phyloP scores from a whole-genome alignment of 495 filamentous ascomycete genomes.

The Daldinia decipiens region DNA sequence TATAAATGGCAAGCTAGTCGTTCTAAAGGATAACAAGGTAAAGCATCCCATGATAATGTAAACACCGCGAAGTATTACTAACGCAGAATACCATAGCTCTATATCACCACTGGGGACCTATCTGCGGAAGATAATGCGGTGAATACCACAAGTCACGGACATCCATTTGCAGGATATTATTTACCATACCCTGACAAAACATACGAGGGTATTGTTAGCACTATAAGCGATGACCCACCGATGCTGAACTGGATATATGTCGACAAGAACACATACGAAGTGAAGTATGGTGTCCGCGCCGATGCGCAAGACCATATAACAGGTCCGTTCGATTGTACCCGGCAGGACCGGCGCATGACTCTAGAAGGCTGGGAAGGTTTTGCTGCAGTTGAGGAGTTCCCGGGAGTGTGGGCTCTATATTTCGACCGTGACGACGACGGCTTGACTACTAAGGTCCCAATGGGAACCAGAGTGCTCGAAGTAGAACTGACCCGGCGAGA shows the following conservation, averaged over 20 bases:
- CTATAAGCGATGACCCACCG: constrained; percentile 66
- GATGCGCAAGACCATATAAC: constrained; percentile 61
- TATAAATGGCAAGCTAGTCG: constrained; percentile 54
- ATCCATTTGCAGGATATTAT: constrained; percentile 68
- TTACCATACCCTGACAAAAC: constrained; percentile 66
- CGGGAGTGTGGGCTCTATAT: constrained; percentile 56
- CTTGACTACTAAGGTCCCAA: constrained; percentile 50
- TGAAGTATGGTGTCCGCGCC: constrained; percentile 64
- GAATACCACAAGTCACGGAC: constrained; percentile 36
- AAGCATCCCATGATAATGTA: not conserved
- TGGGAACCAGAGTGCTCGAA: constrained; percentile 49
- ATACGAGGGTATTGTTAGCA: constrained; percentile 67
- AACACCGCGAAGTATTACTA: constrained; percentile 19
- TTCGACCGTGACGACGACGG: constrained; percentile 59
- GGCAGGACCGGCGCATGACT: constrained; percentile 64
- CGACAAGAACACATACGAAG: constrained; percentile 64
- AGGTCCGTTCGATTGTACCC: constrained; percentile 67
- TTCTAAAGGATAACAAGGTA: constrained; percentile 54
- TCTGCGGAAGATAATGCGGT: constrained; percentile 33
- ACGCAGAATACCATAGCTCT: constrained; percentile 36
- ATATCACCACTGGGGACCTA: constrained; percentile 46
- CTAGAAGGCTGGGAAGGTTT: constrained; percentile 62
- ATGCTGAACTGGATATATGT: constrained; percentile 73
- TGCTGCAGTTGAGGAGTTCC: constrained; percentile 54
- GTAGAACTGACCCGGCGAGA: constrained; percentile 54